Base-by-base conservation (phyloP, 2,329 filamentous ascomycete genomes). In the Colletotrichum sp. region DNA sequence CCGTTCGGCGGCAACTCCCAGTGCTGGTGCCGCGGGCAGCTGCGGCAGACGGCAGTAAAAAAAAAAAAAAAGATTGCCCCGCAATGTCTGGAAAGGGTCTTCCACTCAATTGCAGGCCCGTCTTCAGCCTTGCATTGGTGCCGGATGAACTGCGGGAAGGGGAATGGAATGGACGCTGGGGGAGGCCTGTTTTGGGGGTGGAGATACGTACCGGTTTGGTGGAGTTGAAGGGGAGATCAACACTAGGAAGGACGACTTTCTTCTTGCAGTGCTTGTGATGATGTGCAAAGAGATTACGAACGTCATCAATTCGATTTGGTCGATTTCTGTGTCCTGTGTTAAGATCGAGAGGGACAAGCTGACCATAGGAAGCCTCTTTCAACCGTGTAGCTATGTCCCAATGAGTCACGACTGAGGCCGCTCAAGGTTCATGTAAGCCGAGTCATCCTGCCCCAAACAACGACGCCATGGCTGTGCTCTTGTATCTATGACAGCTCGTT, bases 121-220 rank as follows among this genome's bases (percentile, higher is more conserved):
- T 52, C 43, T 21, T 73, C 67, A 71, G 55, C 59, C 64, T 62
- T 59, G 62, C 52, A 69, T 73, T 73, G 64, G 63, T 34, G 55
- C 55, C 36, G 64, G 69, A 66, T 59, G 69, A 71, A 71, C 69
- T 59, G 32, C 69, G 69, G 69, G 34, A n/a, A 32, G 30, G 12
- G 28, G 16, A 14, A n/a, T 26, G 56, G 16, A 28, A 26, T 61
- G 28, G 43, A 48, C 43, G 43, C 43, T 52, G 43, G 58, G 55
- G 55, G 55, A 30, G 21, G 18, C 58, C 58, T 62, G 58, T 30
- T 36, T 32, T 62, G 18, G 30, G 28, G 30, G 58, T 30, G 26
- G 58, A 34, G 30, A 30, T 62, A 62, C 58, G 58, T 62, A 36
- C 18, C 58, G 58, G 3, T 5, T n/a, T 34, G 58, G 58, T 62